Evolutionary conservation across 2,329 filamentous ascomycete genomes (phyloP).

Genomic region (Paraphaeosphaeria minitans): DNA sequence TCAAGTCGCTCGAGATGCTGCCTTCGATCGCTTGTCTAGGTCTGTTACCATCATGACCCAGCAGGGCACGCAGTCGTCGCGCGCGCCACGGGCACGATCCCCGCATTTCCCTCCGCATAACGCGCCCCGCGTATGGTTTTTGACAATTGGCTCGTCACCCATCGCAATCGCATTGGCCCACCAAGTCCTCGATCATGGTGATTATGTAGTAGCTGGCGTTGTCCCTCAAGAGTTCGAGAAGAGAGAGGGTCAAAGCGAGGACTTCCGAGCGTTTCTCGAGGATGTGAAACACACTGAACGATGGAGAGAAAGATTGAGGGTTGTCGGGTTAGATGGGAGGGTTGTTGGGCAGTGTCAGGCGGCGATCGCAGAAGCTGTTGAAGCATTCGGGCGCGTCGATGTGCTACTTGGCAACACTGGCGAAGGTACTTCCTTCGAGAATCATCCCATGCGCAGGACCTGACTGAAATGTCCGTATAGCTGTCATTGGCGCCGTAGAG

Average conservation of each 20-base stretch:
- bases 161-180: slow-evolving; percentile 82
- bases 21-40: not conserved
- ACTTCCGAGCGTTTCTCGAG: slow-evolving; percentile 79
- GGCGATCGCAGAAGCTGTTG: slow-evolving; percentile 83
- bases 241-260: slow-evolving; percentile 70
- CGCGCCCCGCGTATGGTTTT: slow-evolving; percentile 85
- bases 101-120: slow-evolving; percentile 65
- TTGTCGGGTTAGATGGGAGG: slow-evolving; percentile 63
- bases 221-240: slow-evolving; percentile 76
- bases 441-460: not conserved
- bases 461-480: slow-evolving; percentile 49
- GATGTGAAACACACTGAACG: slow-evolving; percentile 71
- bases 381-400: slow-evolving; percentile 84
- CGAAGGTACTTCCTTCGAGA: slow-evolving; percentile 65
- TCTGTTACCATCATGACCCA: slow-evolving; percentile 21
- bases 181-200: slow-evolving; percentile 84
- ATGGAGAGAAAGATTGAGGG: slow-evolving; percentile 77
- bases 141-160: slow-evolving; percentile 85
- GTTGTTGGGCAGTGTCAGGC: slow-evolving; percentile 76
- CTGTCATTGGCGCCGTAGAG: slow-evolving; percentile 88
- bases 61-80: slow-evolving; percentile 26
- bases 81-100: slow-evolving; percentile 42
- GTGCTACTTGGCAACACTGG: slow-evolving; percentile 89
- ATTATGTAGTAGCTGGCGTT: slow-evolving; percentile 85
- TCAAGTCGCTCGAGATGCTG: not conserved